Evolutionary conservation across 805 yeast genomes (phyloP).

Genomic region (Starmerella floricola): DNA sequence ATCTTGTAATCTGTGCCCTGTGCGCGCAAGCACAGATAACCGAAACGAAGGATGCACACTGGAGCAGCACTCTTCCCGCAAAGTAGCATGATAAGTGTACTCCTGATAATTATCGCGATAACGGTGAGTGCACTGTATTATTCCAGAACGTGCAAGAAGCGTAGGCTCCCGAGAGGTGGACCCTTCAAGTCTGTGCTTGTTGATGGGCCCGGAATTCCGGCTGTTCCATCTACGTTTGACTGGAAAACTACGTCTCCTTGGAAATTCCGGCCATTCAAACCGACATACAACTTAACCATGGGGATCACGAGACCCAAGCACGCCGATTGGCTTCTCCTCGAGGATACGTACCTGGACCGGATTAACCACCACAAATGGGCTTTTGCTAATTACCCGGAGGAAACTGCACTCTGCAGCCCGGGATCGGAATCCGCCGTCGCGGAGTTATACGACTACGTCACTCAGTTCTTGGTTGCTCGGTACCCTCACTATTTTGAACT

Average conservation of each 20-base stretch:
- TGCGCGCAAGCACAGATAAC: no score
- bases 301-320: constrained; percentile 40
- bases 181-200: no score
- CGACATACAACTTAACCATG: constrained; percentile 50
- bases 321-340: constrained; percentile 49
- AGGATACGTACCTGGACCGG: constrained; percentile 42
- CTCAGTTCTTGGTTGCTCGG: constrained; percentile 33
- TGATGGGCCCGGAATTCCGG: constrained; percentile 1
- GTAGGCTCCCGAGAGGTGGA: no score
- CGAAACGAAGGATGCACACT: no score
- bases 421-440: constrained; percentile 27
- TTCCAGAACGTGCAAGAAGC: no score
- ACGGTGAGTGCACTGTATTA: no score
- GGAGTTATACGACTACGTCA: constrained; percentile 39
- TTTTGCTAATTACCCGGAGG: constrained; percentile 21
- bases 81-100: no score
- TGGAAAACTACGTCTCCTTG: constrained; percentile 2
- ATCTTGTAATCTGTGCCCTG: no score
- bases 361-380: constrained; percentile 34
- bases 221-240: constrained; percentile 1
- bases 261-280: constrained; percentile 45
- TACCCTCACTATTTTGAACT: constrained; percentile 42
- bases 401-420: constrained; percentile 7
- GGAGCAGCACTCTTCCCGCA: no score
- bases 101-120: background rate